Percentiles rank a stretch among this genome's conserved stretches.
These are phyloP conservation scores for Pyrenopolyporus hunteri DNA, from an alignment of 495 filamentous ascomycete genomes.

Conservation along the genomic window DNA sequence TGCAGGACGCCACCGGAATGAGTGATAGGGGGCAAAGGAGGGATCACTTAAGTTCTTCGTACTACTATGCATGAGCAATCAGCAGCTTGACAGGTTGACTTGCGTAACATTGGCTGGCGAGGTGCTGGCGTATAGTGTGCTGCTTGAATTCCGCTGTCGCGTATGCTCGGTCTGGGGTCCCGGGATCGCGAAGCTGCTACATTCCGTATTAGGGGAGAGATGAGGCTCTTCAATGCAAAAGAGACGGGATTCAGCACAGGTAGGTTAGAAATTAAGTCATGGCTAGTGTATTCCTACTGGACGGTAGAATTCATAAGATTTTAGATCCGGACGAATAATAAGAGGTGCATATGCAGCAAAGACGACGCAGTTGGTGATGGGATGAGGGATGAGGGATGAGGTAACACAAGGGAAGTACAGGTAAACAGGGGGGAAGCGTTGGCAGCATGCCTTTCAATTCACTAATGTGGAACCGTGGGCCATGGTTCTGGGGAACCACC, in stretches of 20 bases:
- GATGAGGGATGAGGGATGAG: too few species aligned
- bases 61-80: slow-evolving; percentile 3
- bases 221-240: slow-evolving; percentile 23
- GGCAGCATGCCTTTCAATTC: not conserved
- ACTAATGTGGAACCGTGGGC: slow-evolving; percentile 9
- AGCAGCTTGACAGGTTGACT: slow-evolving; percentile 13
- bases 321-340: slow-evolving; percentile 16
- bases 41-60: not conserved
- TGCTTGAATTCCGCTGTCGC: slow-evolving; percentile 6
- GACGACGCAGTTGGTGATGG: slow-evolving; percentile 23
- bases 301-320: not conserved
- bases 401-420: not conserved
- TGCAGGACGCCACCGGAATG: slow-evolving; percentile 22
- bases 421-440: not conserved
- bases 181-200: not conserved
- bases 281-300: not conserved
- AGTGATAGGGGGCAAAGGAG: not conserved
- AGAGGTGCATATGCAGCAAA: slow-evolving; percentile 1
- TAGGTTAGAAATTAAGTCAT: not conserved
- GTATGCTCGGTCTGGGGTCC: not conserved
- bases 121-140: slow-evolving; percentile 11
- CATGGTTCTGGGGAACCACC: not conserved
- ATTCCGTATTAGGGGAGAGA: not conserved
- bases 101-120: slow-evolving; percentile 31
- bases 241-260: not conserved